Base-by-base conservation (phyloP, 257 asterid genomes). In the Lithospermum erythrorhizon region DNA sequence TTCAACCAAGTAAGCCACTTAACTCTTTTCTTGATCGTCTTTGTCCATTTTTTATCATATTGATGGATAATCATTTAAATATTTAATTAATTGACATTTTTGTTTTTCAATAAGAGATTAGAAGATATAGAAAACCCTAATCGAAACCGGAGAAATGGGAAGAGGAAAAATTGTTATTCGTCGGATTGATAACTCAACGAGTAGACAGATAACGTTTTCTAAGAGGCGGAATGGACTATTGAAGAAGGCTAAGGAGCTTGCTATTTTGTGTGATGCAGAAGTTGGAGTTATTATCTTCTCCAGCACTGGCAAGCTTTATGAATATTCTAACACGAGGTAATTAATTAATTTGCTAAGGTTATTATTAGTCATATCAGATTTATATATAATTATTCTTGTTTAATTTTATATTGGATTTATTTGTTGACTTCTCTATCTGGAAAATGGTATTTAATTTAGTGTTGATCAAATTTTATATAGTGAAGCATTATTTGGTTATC, bases 231-330 rank as follows among this genome's bases (percentile, higher is more conserved):
- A 69, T 70, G 81, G 81, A 53, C 62, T 76, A 30, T 32, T 76
- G 55, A 76, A 76, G 76, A 76, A 76, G 65, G 78, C 78, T 6
- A 76, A 72, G 53, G 81, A 76, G 53, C 69, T 76, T 9, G 78
- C 78, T 19, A 72, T 76, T 69, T 75, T 76, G 3, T 76, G 81
- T 6, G 81, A 76, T 76, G 81, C 81, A 17, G 73, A 76, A 76
- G 78, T 76, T 69, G 81, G 81, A 37, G 68, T 76, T 14, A 35
- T 76, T 24, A 68, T 77, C 57, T 77, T 77, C 73, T 77, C 82
- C 13, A 70, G 74, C 67, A 73, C 82, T 14, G 68, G 70, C 18
- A 77, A 77, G 68, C 74, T 73, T 61, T 73, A 70, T 70, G 82
- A 77, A 59, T 70, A 66, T 73, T 55, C 79, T 17, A 73, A 63